Percentiles rank a stretch among this genome's conserved stretches.
These are phyloP conservation scores for Brassica carinata DNA, from an alignment of 345 rosid species.

Conservation along the genomic window DNA sequence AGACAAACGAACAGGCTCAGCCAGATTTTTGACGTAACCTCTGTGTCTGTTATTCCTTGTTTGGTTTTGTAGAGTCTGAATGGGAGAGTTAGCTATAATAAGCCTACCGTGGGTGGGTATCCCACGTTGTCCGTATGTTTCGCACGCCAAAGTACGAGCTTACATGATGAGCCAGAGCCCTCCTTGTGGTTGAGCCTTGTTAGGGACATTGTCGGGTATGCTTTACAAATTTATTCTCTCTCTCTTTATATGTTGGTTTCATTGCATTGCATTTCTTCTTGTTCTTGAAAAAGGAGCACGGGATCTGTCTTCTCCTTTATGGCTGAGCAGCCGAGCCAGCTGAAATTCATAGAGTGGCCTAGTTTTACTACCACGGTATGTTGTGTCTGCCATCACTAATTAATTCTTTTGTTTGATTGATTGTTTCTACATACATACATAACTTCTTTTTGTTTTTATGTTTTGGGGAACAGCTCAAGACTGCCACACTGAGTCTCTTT, in stretches of 20 bases:
- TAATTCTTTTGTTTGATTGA: not conserved
- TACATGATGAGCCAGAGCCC: constrained; percentile 44
- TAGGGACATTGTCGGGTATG: constrained; percentile 56
- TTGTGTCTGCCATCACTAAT: not conserved
- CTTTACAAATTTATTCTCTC: not conserved
- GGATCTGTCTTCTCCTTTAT: constrained; percentile 56
- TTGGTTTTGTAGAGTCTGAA: constrained; percentile 19
- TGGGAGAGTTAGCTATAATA: constrained; percentile 29
- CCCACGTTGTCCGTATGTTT: constrained; percentile 14
- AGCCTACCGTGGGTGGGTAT: not conserved
- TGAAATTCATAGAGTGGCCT: constrained; percentile 87
- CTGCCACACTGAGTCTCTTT: constrained; percentile 69
- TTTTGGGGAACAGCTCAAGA: constrained; percentile 65
- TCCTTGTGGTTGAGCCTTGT: constrained; percentile 44
- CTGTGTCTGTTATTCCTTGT: not conserved
- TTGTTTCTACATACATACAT: not conserved
- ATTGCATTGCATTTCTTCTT: not conserved
- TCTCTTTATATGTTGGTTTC: not conserved
- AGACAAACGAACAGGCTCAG: not conserved
- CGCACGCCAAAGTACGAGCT: constrained; percentile 36
- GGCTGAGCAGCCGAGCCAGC: constrained; percentile 78
- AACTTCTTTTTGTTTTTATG: not conserved
- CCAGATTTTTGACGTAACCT: not conserved
- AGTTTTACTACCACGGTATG: constrained; percentile 67
- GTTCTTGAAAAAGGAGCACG: constrained; percentile 48